phyloP scores from a whole-genome alignment of 495 filamentous ascomycete genomes.

The Jackrogersella multiformis region DNA sequence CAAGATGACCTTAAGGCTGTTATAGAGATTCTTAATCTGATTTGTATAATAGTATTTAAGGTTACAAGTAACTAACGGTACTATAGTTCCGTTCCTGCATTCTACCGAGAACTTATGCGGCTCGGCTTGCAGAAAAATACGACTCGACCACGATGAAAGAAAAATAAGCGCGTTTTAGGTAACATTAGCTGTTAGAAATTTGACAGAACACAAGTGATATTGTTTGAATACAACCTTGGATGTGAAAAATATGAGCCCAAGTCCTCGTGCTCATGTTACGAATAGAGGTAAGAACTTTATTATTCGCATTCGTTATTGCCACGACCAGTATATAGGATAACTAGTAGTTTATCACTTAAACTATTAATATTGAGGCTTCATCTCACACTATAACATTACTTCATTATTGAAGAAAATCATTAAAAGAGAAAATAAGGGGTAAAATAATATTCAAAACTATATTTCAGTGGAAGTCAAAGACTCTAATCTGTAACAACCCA shows the following conservation, averaged over 20 bases:
- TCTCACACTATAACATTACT: too few relatives aligned
- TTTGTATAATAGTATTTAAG: too few relatives aligned
- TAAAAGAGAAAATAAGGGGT: too few relatives aligned
- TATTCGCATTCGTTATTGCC: not conserved
- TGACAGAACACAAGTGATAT: not conserved
- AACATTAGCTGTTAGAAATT: slow-evolving; percentile 6
- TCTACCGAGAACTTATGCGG: slow-evolving; percentile 35
- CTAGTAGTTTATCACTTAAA: too few relatives aligned
- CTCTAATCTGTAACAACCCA: too few relatives aligned
- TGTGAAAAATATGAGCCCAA: slow-evolving; percentile 4
- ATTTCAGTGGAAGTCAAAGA: too few relatives aligned
- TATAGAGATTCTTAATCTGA: too few relatives aligned
- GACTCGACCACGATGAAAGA: not conserved
- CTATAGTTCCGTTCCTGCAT: slow-evolving; percentile 31
- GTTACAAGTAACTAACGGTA: slow-evolving; percentile 1
- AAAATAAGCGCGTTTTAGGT: not conserved
- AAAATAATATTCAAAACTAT: too few relatives aligned
- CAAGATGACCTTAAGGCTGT: too few relatives aligned
- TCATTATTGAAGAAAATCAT: too few relatives aligned
- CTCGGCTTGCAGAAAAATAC: slow-evolving; percentile 28
- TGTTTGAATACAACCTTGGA: not conserved
- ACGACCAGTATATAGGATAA: not conserved
- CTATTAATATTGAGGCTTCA: too few relatives aligned
- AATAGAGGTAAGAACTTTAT: not conserved
- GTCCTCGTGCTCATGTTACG: slow-evolving; percentile 6